Base-by-base conservation (phyloP, 1,284 basidiomycete species). In the Apiotrichum veenhuisii region DNA sequence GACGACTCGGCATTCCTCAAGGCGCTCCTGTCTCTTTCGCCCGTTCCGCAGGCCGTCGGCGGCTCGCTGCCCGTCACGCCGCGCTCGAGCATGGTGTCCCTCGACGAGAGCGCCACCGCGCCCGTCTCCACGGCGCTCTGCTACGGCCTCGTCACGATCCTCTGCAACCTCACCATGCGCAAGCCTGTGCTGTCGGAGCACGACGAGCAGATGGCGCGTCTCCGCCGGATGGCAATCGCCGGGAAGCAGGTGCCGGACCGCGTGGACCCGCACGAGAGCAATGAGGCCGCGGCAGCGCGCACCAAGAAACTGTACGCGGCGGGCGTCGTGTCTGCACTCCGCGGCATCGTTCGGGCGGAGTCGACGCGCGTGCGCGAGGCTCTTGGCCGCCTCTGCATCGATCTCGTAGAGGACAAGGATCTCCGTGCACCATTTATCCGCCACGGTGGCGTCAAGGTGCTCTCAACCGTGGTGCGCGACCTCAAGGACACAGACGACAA, bases 391-490 rank as follows among this genome's bases (percentile, higher is more conserved):
- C 79, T 87, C 14, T 78, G 90, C 50, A 79, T 93, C 48, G 84
- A 82, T 61, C 79, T 96, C 34, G 82, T 88, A 14, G 87, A 91
- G 64, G 87, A 89, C 64, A 85, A 85, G 64, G 81, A 83, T 8
- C 85, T 87, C 57, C 82, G 95, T 66, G 87, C 91, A 5, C 81
- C 81, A 55, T 84, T 96, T 18, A 78, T 98, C 27, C 89, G 90
- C 68, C 84, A 84, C 49, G 95, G 95, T 37, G 92, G 89, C 0
- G 84, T 85, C 17, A 89, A 87, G 65, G 82, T 86, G 2, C 78
- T 95, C 42, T 79, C 83, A 27, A 78, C 78, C 5, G 82, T 94
- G 50, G 85, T 68, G 68, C 78, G 55, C 66, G 71, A 72, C 54
- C 53, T 71, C 20, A 58, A 52, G 15, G 38, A 54, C 22, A 49